phyloP scores from a whole-genome alignment of 768 basidiomycete genomes.

The Hygrocybe punicea region DNA sequence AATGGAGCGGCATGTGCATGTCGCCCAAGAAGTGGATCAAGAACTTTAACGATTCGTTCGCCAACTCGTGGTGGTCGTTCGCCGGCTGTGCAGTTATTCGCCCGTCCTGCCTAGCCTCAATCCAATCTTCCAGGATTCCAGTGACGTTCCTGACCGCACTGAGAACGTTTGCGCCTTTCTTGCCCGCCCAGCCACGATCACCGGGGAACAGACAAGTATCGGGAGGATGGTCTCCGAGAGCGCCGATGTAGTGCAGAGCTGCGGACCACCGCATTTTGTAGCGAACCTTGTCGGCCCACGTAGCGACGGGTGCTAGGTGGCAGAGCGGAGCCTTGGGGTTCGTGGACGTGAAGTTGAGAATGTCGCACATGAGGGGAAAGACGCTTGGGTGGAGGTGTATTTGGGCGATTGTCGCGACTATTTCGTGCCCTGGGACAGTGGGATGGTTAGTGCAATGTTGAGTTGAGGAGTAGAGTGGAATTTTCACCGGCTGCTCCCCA shows the following conservation, averaged over 20 bases:
- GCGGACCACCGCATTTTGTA: conserved; percentile 68
- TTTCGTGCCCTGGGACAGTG: conserved; percentile 68
- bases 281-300: conserved; percentile 83
- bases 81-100: conserved; percentile 21
- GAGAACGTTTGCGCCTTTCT: conserved; percentile 59
- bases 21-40: conserved; percentile 92
- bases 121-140: conserved; percentile 52
- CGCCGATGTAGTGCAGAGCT: conserved; percentile 72
- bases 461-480: not conserved
- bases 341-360: conserved; percentile 53
- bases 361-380: conserved; percentile 60
- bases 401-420: conserved; percentile 91
- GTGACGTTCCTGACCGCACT: conserved; percentile 78
- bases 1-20: conserved; percentile 89
- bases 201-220: conserved; percentile 78
- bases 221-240: conserved; percentile 72
- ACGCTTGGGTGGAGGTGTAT: conserved; percentile 80
- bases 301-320: conserved; percentile 76
- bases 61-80: conserved; percentile 29
- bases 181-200: conserved; percentile 65
- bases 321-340: conserved; percentile 49
- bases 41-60: conserved; percentile 86
- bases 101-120: conserved; percentile 14
- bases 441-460: not conserved
- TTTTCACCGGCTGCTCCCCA: conserved; percentile 46